Base-by-base conservation (phyloP, 1,139 yeast species). In the Sugiyamaella novakii region DNA sequence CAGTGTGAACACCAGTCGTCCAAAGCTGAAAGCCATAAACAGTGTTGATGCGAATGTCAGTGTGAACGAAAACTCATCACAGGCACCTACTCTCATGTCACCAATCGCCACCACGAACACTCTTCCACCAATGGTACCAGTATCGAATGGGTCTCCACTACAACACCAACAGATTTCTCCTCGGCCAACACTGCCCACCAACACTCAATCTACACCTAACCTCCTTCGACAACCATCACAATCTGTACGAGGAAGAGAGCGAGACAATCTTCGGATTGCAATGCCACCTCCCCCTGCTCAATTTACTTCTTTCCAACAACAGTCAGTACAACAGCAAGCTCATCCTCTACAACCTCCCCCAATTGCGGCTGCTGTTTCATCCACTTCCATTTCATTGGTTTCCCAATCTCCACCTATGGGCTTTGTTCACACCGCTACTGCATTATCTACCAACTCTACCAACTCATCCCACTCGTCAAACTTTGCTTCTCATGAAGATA, bases 221-320 rank as follows among this genome's bases (percentile, higher is more conserved):
- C 42, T 31, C 5, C 18, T 37, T 4, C 17, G 43, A 14, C 49
- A 43, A 27, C 49, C 48, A 14, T 45, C 40, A 37, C 43, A 44
- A 28, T 39, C 36, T 12, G 22, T 41, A 21, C 46, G 43, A 22
- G 44, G 25, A 33, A 47, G 31, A 49, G 36, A 43, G 15, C 28
- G 47, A n/a, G 31, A 31, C 12, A 49, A 57, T 30, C 49, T 61
- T 43, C 64, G 58, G 29, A 60, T 61, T 29, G 58, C 64, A 8
- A 61, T 61, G 60, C 62, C 62, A 21, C 63, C 65, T 5, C 60
- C 65, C 5, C 45, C 61, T 3, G 37, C 56, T 24, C 54, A 54
- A 15, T 34, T 45, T 25, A 35, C 44, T 4, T 11, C 41, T 3
- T 29, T 14, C 19, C 47, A 46, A 33, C 41, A 11, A 22, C 42